Percentiles rank a stretch among this genome's conserved stretches.
Conservation (phyloP, 2,329 filamentous ascomycete species). For the Penicillium sp. region DNA sequence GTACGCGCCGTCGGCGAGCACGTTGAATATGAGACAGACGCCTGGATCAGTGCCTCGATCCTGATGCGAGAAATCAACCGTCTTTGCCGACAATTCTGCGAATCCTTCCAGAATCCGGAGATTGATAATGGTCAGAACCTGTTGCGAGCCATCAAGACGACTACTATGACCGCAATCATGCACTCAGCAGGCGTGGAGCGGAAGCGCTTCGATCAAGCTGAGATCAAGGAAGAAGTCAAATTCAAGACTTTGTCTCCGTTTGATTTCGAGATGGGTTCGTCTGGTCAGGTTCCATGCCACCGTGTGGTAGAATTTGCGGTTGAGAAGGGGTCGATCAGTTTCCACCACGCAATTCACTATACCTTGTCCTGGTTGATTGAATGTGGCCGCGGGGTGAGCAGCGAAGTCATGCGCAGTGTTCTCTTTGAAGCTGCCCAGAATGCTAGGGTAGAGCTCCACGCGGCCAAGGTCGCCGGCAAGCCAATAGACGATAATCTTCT, state of each 20-base stretch:
- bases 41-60: constrained; percentile 95
- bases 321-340: constrained; percentile 89
- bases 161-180: constrained; percentile 82
- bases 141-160: constrained; percentile 69
- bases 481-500: constrained; percentile 65
- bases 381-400: constrained; percentile 76
- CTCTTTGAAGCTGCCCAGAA: constrained; percentile 73
- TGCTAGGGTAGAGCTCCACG: constrained; percentile 58
- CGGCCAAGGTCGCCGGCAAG: constrained; percentile 59
- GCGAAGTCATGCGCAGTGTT: constrained; percentile 69
- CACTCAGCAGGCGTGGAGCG: constrained; percentile 91
- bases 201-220: constrained; percentile 79
- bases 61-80: constrained; percentile 95
- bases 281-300: constrained; percentile 59
- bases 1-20: constrained; percentile 90
- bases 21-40: constrained; percentile 96
- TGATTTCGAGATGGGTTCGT: constrained; percentile 70
- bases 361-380: constrained; percentile 96
- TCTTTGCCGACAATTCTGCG: constrained; percentile 84
- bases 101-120: constrained; percentile 76
- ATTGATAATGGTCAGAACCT: constrained; percentile 70
- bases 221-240: constrained; percentile 82
- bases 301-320: constrained; percentile 85
- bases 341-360: constrained; percentile 96
- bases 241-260: constrained; percentile 82